These are phyloP conservation scores for Crucibulum laeve DNA, from an alignment of 768 basidiomycete genomes.

Conservation along the genomic window DNA sequence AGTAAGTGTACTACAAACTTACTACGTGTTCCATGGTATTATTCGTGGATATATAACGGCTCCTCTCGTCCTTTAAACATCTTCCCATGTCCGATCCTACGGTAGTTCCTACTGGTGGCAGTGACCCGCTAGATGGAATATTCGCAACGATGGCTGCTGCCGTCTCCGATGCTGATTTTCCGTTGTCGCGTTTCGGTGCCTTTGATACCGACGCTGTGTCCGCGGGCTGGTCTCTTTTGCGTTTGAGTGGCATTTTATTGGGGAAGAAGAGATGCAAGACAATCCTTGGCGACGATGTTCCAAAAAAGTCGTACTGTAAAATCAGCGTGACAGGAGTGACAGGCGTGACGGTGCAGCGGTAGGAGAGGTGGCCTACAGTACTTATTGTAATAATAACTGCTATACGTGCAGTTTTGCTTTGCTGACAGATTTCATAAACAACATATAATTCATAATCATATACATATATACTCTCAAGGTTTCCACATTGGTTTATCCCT, in stretches of 20 bases:
- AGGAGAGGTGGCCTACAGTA: too few relatives aligned
- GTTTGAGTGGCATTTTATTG: constrained; percentile 59
- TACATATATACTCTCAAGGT: too few relatives aligned
- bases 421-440: too few relatives aligned
- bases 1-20: constrained; percentile 1
- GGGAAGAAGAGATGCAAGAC: not conserved
- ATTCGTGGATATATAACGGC: constrained; percentile 92
- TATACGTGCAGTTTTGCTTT: too few relatives aligned
- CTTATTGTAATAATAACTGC: too few relatives aligned
- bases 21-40: constrained; percentile 91
- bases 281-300: not conserved
- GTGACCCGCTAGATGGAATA: constrained; percentile 68
- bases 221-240: constrained; percentile 83
- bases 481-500: too few relatives aligned
- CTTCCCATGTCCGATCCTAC: constrained; percentile 26
- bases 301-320: not conserved
- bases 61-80: constrained; percentile 68
- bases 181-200: constrained; percentile 43
- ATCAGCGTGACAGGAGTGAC: too few relatives aligned
- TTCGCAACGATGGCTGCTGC: constrained; percentile 91
- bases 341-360: too few relatives aligned
- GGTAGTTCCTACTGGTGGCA: too few relatives aligned
- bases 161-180: constrained; percentile 60
- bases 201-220: constrained; percentile 42
- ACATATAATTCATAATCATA: too few relatives aligned